Evolutionary conservation across 768 basidiomycete genomes (phyloP).

Genomic region (Boletus tylopilopsis): DNA sequence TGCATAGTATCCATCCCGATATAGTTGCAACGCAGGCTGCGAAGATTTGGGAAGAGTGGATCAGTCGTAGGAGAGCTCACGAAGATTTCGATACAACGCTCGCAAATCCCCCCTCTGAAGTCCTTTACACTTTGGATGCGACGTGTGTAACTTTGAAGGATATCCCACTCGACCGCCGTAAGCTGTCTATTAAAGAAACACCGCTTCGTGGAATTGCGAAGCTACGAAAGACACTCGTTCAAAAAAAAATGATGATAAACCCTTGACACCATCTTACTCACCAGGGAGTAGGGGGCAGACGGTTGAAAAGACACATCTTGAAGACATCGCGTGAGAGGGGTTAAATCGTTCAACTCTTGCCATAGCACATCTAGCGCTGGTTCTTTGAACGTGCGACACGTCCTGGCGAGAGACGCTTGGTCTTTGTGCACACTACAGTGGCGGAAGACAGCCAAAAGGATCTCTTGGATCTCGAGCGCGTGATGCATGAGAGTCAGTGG

Average conservation of each 20-base stretch:
- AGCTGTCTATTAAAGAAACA: not conserved
- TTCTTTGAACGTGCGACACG: not conserved
- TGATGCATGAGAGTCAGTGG: too few relatives aligned
- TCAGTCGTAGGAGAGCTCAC: too few relatives aligned
- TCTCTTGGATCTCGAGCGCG: not conserved
- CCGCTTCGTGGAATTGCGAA: not conserved
- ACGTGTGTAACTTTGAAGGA: not conserved
- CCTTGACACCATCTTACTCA: too few relatives aligned
- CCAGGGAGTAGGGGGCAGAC: not conserved
- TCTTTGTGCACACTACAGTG: not conserved
- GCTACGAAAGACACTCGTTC: too few relatives aligned
- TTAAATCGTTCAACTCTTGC: not conserved
- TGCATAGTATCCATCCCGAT: too few relatives aligned
- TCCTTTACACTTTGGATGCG: too few relatives aligned
- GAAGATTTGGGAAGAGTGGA: too few relatives aligned
- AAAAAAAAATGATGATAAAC: too few relatives aligned
- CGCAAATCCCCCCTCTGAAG: too few relatives aligned
- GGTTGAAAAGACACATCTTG: not conserved
- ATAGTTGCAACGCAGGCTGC: too few relatives aligned
- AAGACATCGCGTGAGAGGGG: not conserved
- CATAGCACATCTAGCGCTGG: not conserved
- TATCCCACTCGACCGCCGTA: not conserved
- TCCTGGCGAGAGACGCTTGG: not conserved
- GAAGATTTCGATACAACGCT: too few relatives aligned
- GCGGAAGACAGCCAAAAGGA: not conserved